Conservation (phyloP, 2,329 filamentous ascomycete genomes). For the Xylogone sp. region DNA sequence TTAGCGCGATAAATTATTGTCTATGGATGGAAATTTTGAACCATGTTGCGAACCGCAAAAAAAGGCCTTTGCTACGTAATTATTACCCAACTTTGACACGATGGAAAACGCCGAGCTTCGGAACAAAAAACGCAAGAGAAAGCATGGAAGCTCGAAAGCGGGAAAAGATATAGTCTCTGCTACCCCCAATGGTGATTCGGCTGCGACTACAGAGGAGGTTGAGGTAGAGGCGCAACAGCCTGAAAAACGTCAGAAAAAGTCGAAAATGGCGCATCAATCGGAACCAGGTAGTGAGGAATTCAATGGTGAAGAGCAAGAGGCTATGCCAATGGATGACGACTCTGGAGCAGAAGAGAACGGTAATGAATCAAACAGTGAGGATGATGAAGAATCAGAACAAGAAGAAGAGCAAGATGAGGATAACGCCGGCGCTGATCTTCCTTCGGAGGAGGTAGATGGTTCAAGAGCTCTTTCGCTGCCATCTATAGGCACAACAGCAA, state of each 20-base stretch:
- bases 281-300: constrained; percentile 14
- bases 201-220: constrained; percentile 7
- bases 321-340: constrained; percentile 26
- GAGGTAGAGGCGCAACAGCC: constrained; percentile 19
- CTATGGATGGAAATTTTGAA: neutral
- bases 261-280: constrained; percentile 28
- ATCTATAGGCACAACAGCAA: constrained; percentile 10
- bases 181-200: constrained; percentile 5
- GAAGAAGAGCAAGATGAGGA: constrained; percentile 9
- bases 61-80: no score
- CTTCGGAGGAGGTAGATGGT: neutral
- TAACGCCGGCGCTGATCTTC: constrained; percentile 9
- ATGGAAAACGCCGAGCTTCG: constrained; percentile 24
- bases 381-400: constrained; percentile 11
- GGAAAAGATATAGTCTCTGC: constrained; percentile 10
- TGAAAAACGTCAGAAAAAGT: constrained; percentile 28
- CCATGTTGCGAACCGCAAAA: neutral
- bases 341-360: constrained; percentile 23
- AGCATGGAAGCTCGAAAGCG: constrained; percentile 21
- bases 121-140: constrained; percentile 30
- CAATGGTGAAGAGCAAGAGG: constrained; percentile 26
- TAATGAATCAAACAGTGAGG: constrained; percentile 16
- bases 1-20: neutral
- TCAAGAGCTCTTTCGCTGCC: constrained; percentile 14
- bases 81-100: no score